phyloP scores from a whole-genome alignment of 495 filamentous ascomycete species.

The Bombardia bombarda region DNA sequence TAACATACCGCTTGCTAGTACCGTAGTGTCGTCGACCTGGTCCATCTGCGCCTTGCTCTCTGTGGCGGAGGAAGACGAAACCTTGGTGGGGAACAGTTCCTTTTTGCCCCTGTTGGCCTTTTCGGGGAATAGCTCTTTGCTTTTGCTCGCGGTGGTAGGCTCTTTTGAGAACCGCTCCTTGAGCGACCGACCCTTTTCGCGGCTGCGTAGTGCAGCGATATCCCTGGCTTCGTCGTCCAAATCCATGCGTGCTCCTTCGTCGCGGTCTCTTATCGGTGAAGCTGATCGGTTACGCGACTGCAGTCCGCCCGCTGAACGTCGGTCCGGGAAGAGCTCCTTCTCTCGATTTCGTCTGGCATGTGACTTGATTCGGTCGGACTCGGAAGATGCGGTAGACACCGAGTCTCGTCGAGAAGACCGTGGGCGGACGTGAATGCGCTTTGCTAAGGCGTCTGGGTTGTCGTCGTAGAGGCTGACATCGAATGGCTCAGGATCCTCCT shows the following conservation, averaged over 20 bases:
- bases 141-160: constrained; percentile 13
- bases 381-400: constrained; percentile 23
- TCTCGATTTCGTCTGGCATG: constrained; percentile 25
- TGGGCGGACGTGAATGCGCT: constrained; percentile 15
- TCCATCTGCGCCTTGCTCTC: constrained; percentile 31
- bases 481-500: constrained; percentile 44
- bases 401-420: constrained; percentile 21
- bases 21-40: constrained; percentile 36
- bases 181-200: constrained; percentile 36
- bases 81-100: constrained; percentile 66
- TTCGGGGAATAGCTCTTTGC: constrained; percentile 63
- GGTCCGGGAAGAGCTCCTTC: constrained; percentile 48
- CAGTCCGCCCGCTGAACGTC: constrained; percentile 20
- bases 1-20: constrained; percentile 30
- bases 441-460: constrained; percentile 31
- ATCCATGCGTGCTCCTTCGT: constrained; percentile 46
- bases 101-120: constrained; percentile 43
- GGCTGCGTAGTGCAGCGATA: constrained; percentile 27
- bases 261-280: constrained; percentile 62
- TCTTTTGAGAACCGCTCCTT: constrained; percentile 31
- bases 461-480: constrained; percentile 78
- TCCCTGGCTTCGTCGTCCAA: constrained; percentile 21
- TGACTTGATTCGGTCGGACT: constrained; percentile 17
- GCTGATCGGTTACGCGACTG: constrained; percentile 55
- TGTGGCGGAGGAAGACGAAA: constrained; percentile 8